Evolutionary conservation across 257 asterid genomes (phyloP).

Genomic region (Solanum infundibuliforme): DNA sequence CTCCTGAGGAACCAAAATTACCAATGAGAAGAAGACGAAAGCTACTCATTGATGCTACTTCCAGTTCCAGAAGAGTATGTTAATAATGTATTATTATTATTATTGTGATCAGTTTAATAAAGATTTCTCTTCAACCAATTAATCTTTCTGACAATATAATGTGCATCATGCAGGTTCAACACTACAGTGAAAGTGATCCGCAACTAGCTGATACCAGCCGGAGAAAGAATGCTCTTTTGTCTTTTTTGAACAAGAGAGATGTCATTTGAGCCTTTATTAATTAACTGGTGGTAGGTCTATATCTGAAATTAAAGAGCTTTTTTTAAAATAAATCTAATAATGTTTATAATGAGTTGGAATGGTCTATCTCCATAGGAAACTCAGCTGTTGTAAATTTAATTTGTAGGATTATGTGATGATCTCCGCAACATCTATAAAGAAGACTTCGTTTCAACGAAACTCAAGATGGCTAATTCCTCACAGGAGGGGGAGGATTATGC

Average conservation of each 20-base stretch:
- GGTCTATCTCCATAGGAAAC: too few species aligned
- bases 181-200: constrained; percentile 27
- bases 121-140: not conserved
- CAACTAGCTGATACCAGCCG: not conserved
- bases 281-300: not conserved
- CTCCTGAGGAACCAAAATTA: too few species aligned
- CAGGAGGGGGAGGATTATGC: not conserved
- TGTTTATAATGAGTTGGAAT: too few species aligned
- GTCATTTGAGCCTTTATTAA: constrained; percentile 23
- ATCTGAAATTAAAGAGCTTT: not conserved
- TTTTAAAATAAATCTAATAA: too few species aligned
- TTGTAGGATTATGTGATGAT: not conserved
- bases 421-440: not conserved
- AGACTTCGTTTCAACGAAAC: too few species aligned
- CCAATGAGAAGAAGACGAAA: too few species aligned
- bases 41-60: not conserved
- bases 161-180: not conserved
- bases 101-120: not conserved
- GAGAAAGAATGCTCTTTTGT: not conserved
- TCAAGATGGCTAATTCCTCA: not conserved
- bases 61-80: constrained; percentile 41
- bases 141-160: not conserved
- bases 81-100: not conserved
- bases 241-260: too few species aligned
- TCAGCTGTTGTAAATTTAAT: too few species aligned